Conservation (phyloP, 805 yeast species). For the Spathaspora boniae region DNA sequence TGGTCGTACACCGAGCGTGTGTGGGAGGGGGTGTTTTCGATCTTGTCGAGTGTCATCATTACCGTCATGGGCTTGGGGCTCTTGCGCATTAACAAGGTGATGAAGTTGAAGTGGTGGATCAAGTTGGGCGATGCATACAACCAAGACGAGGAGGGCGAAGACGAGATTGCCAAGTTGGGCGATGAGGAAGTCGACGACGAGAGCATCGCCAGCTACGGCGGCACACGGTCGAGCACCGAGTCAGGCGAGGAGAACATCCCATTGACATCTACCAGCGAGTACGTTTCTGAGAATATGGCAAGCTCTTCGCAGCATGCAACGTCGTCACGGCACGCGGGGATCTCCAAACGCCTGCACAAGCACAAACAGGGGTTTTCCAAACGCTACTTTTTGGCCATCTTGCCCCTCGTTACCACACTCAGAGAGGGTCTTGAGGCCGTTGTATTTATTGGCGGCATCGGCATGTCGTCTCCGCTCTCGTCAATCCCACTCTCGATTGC, state of each 20-base stretch:
- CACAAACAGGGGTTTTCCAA: slow-evolving; percentile 34
- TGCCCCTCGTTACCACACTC: slow-evolving; percentile 82
- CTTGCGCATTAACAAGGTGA: slow-evolving; percentile 67
- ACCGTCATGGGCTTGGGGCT: slow-evolving; percentile 86
- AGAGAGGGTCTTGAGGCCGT: slow-evolving; percentile 92
- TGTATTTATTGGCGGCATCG: slow-evolving; percentile 85
- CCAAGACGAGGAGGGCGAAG: slow-evolving; percentile 12
- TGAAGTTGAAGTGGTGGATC: slow-evolving; percentile 75
- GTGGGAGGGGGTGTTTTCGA: slow-evolving; percentile 84
- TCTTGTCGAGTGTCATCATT: slow-evolving; percentile 73
- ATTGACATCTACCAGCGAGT: slow-evolving; percentile 2
- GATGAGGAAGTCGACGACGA: slow-evolving; percentile 9
- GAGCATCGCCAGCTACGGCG: slow-evolving; percentile 6
- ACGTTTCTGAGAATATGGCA: too few species aligned
- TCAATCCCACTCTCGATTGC: slow-evolving; percentile 56
- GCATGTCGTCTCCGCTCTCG: slow-evolving; percentile 60
- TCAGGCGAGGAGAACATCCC: slow-evolving; percentile 7
- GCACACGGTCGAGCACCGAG: slow-evolving; percentile 7
- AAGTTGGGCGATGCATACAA: slow-evolving; percentile 41
- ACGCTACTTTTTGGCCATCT: slow-evolving; percentile 65
- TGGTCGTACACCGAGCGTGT: slow-evolving; percentile 87
- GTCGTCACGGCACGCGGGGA: background rate
- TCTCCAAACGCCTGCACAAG: background rate
- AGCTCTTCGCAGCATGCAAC: background rate
- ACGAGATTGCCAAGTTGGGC: slow-evolving; percentile 15